Evolutionary conservation across 1,139 yeast genomes (phyloP), one percentile per base, ranked within the genome.

Genomic region (Yamadazyma epiphylla): DNA sequence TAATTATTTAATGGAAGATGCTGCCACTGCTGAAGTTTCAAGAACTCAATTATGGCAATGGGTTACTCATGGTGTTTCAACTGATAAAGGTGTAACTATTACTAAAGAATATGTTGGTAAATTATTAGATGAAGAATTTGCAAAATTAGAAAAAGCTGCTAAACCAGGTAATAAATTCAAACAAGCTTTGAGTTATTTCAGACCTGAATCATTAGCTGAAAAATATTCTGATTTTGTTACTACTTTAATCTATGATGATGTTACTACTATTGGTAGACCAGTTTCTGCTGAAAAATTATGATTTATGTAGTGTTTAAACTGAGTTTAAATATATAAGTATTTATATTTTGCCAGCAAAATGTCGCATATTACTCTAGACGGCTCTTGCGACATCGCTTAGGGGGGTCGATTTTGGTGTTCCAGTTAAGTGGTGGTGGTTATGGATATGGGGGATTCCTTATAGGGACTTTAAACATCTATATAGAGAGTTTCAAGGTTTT

Each of bases 1-100:
- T 60, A 80, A 82, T 67, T 79, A 73, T 57, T 69, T 82, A 61
- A 83, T 83, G 94, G 94, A 83, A 62, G 91, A 83, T 51, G 91
- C 91, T 32, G 91, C 91, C 29, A 83, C 91, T 36, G 91, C 91
- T 32, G 94, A 83, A 58, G 91, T 83, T 24, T 81, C 89, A 20
- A 77, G 94, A 57, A 75, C 86, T 24, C 88, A 81, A 60, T 71
- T 83, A 47, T 79, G 84, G 77, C 89, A 83, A 58, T 83, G 91
- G 91, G 87, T 82, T 39, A 78, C 78, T 43, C 91, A 83, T 55
- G 80, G 80, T 35, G 78, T 76, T 32, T 60, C 58, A 43, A 80
- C 89, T 30, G 74, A 72, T 42, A 69, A 70, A 42, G 82, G 83
- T 46, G 70, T 64, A 35, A 63, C 58, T 33, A 69, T 83, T 38